These are phyloP conservation scores for Lachancea waltii DNA, from an alignment of 805 yeast genomes.

Conservation along the genomic window DNA sequence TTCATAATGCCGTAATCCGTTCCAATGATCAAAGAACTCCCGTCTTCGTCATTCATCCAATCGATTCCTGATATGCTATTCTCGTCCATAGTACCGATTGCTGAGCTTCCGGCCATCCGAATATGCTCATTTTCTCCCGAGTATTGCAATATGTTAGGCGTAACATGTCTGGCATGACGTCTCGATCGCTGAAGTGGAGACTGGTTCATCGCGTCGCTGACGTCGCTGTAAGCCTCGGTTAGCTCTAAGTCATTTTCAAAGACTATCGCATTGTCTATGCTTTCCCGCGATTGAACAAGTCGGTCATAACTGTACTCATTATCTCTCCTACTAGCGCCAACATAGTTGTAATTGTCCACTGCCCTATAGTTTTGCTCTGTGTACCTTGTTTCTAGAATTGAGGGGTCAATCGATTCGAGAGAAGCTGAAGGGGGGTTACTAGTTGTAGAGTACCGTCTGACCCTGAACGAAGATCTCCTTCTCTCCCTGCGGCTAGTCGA, in stretches of 20 bases:
- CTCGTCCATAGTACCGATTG: conserved; percentile 27
- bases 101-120: neutral
- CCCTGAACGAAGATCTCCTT: conserved; percentile 15
- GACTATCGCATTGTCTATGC: neutral
- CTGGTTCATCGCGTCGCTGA: conserved; percentile 5
- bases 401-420: conserved; percentile 8
- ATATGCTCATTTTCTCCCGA: conserved; percentile 1
- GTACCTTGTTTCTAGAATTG: conserved; percentile 10
- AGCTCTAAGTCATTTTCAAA: conserved; percentile 4
- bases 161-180: neutral
- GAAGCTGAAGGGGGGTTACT: neutral
- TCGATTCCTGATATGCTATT: conserved; percentile 57
- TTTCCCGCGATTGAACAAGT: neutral
- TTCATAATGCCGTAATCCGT: conserved; percentile 59
- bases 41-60: conserved; percentile 45
- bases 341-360: conserved; percentile 16
- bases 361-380: conserved; percentile 11
- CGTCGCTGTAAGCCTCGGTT: conserved; percentile 14
- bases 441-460: conserved; percentile 28
- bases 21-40: conserved; percentile 52
- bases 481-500: conserved; percentile 1
- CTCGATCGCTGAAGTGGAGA: neutral
- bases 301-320: conserved; percentile 1
- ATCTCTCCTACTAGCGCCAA: neutral
- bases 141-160: neutral